These are phyloP conservation scores for Neoboletus magnificus DNA, from an alignment of 768 basidiomycete genomes.

Conservation along the genomic window DNA sequence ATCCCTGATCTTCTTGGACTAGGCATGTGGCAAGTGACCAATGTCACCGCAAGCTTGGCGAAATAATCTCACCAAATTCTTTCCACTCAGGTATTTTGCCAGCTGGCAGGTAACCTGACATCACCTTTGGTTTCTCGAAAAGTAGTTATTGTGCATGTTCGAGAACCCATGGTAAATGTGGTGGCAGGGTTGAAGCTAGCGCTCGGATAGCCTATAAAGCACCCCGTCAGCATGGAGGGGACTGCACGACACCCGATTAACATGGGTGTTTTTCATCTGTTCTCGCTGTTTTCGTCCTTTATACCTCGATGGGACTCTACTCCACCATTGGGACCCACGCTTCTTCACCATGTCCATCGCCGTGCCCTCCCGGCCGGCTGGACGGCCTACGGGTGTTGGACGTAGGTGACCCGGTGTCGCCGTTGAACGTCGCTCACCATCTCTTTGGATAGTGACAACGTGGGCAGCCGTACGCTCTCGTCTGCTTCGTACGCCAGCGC, in stretches of 20 bases:
- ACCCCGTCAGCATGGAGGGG: neutral
- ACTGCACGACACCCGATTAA: neutral
- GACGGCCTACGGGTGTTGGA: constrained; percentile 59
- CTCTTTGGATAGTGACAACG: constrained; percentile 46
- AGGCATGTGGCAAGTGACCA: neutral
- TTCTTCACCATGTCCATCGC: constrained; percentile 4
- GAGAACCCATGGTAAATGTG: neutral
- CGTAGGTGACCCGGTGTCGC: constrained; percentile 36
- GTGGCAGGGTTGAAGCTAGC: constrained; percentile 1
- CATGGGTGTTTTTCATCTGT: constrained; percentile 10
- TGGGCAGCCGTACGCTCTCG: constrained; percentile 55
- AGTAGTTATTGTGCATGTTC: neutral
- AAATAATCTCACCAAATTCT: neutral
- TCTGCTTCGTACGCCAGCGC: constrained; percentile 44
- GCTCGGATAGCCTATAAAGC: constrained; percentile 14
- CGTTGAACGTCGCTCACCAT: constrained; percentile 9
- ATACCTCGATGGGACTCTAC: constrained; percentile 6
- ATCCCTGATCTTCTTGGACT: neutral
- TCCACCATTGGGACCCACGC: neutral
- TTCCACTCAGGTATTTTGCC: neutral
- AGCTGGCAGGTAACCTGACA: neutral
- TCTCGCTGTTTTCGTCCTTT: neutral
- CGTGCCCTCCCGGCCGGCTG: constrained; percentile 49
- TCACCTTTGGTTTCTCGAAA: neutral
- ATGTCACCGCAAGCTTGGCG: neutral